These are phyloP conservation scores for Jacaranda mimosifolia DNA, from an alignment of 257 asterid species.

Conservation along the genomic window DNA sequence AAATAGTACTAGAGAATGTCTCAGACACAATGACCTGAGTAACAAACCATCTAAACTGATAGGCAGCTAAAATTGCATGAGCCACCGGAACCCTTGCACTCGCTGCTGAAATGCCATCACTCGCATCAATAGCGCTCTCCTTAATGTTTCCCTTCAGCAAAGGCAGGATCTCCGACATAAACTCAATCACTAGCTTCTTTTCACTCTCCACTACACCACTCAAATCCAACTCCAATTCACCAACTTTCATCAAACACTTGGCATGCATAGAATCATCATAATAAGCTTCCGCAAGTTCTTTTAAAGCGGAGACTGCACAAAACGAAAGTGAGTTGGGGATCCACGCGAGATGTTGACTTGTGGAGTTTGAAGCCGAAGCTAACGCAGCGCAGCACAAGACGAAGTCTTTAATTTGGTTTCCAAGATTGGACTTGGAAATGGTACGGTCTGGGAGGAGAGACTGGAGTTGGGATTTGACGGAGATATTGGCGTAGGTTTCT, in stretches of 20 bases:
- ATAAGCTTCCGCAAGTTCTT: slow-evolving; percentile 53
- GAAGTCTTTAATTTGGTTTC: slow-evolving; percentile 54
- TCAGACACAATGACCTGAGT: slow-evolving; percentile 60
- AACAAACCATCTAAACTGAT: slow-evolving; percentile 86
- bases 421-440: slow-evolving; percentile 37
- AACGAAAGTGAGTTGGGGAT: slow-evolving; percentile 60
- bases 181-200: slow-evolving; percentile 66
- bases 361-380: slow-evolving; percentile 66
- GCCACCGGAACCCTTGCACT: slow-evolving; percentile 86
- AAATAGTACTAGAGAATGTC: not conserved
- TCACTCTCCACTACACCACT: slow-evolving; percentile 52
- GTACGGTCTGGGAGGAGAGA: slow-evolving; percentile 57
- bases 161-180: slow-evolving; percentile 70
- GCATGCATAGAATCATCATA: slow-evolving; percentile 37
- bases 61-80: slow-evolving; percentile 80
- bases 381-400: slow-evolving; percentile 77
- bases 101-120: slow-evolving; percentile 70
- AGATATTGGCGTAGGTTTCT: slow-evolving; percentile 53
- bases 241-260: slow-evolving; percentile 54
- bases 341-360: slow-evolving; percentile 75
- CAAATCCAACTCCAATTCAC: slow-evolving; percentile 64
- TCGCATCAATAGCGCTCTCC: slow-evolving; percentile 78
- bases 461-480: slow-evolving; percentile 69
- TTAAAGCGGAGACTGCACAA: slow-evolving; percentile 58
- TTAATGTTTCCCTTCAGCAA: slow-evolving; percentile 66